Base-by-base conservation (phyloP, 2,329 filamentous ascomycete genomes). In the Xylariales sp. region DNA sequence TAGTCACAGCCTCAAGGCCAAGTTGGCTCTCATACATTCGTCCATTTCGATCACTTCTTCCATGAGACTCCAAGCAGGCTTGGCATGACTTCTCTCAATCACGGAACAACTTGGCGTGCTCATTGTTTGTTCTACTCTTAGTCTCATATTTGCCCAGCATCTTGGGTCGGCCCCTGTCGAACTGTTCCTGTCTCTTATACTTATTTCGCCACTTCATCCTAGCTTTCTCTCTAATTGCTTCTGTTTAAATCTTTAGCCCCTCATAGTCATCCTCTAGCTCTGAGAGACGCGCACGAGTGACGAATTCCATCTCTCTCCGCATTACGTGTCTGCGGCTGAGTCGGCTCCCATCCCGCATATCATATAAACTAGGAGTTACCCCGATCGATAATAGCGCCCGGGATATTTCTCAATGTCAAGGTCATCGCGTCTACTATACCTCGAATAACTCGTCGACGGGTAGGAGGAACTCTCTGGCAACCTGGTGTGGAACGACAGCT, bases 201-300 rank as follows among this genome's bases (percentile, higher is more conserved):
- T 41, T 41, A 24, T 40, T 40, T 40, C 38, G 38, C 38, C 29
- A 16, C 28, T 24, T 20, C n/a, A 24, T 22, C 38, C 38, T n/a
- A 16, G 28, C 28, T 22, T 22, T 15, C 32, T 31, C 27, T 18
- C 33, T 32, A 21, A 25, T 25, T 24, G 15, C 31, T 20, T 31
- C 25, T 35, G 38, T 32, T 43, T 29, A 32, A 31, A 36, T 38
- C 45, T 38, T 43, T 45, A 38, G 34, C 40, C 43, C 25, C 12
- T 45, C 43, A 45, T 39, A n/a, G n/a, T 34, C 38, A 43, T 42
- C 38, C 42, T 45, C 46, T 48, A 46, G 43, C 46, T 48, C 39
- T 45, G 45, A 43, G 25, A 47, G 51, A 49, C 51, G 31, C 51
- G 50, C 47, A 54, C 42, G 40, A 51, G 45, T 54, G 44, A 55